Evolutionary conservation across 73 alveolate genomes (phyloP).

Genomic region (Tetrahymena thermophila): DNA sequence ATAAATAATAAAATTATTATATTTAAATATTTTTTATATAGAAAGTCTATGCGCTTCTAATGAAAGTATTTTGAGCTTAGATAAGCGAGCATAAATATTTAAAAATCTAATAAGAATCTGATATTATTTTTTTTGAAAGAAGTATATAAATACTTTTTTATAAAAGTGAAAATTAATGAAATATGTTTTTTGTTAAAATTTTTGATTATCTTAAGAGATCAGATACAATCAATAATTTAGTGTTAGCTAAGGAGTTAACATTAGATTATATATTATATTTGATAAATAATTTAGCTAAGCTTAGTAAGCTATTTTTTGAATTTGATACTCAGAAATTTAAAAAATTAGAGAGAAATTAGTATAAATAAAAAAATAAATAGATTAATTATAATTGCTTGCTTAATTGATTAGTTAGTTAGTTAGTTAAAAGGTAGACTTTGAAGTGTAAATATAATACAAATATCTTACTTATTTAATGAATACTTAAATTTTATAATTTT

Average conservation of each 20-base stretch:
- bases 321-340: not conserved
- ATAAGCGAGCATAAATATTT: no score
- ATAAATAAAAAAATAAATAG: no score
- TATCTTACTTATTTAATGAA: not conserved
- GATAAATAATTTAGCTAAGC: not conserved
- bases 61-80: no score
- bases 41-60: no score
- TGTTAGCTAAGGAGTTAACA: no score
- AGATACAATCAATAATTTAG: not conserved
- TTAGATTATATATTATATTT: no score
- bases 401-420: not conserved
- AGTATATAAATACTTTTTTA: not conserved
- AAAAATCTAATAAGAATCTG: not conserved
- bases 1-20: no score
- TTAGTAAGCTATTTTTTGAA: no score
- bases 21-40: no score
- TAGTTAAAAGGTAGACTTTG: not conserved
- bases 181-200: not conserved
- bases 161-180: no score
- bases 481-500: not conserved
- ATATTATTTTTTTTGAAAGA: no score
- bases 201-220: not conserved
- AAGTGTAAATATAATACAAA: not conserved
- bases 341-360: no score
- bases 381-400: not conserved